These are phyloP conservation scores for Trypanosoma boissoni DNA, from an alignment of 208 protist genomes.

Conservation along the genomic window DNA sequence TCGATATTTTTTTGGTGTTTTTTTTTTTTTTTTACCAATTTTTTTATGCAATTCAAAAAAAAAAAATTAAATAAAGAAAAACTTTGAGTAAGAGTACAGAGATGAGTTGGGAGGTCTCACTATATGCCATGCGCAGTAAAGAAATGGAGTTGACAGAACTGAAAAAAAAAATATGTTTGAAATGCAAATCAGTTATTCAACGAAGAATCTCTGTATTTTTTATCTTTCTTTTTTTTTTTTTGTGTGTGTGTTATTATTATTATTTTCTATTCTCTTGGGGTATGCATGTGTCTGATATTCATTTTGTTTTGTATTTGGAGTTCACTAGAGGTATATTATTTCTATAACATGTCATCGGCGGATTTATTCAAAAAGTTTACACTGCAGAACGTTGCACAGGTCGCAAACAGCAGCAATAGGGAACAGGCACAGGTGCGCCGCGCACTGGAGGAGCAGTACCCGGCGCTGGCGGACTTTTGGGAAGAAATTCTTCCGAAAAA, in stretches of 20 bases:
- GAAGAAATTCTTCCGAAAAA: conserved; percentile 95
- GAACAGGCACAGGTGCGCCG: conserved; percentile 89
- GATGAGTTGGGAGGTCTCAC: no score
- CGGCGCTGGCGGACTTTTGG: conserved; percentile 72
- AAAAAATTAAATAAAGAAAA: conserved; percentile 1
- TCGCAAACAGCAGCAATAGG: conserved; percentile 79
- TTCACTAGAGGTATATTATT: conserved; percentile 7
- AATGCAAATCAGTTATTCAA: neutral
- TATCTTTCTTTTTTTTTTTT: conserved; percentile 6
- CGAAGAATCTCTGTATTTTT: conserved; percentile 4
- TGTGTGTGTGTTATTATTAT: conserved; percentile 10
- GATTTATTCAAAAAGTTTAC: conserved; percentile 93
- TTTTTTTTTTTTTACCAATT: conserved; percentile 1
- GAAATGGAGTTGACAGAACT: neutral
- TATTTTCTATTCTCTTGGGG: neutral
- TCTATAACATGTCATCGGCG: conserved; percentile 27
- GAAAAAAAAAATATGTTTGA: neutral
- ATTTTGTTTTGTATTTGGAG: conserved; percentile 5
- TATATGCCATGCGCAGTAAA: no score
- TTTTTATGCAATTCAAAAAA: neutral
- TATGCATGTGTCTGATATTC: neutral
- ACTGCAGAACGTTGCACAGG: conserved; percentile 85
- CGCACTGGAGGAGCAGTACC: conserved; percentile 88
- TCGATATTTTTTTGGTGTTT: neutral
- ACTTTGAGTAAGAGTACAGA: no score